Conservation (phyloP, 2,329 filamentous ascomycete genomes). For the Diaporthe sp. region DNA sequence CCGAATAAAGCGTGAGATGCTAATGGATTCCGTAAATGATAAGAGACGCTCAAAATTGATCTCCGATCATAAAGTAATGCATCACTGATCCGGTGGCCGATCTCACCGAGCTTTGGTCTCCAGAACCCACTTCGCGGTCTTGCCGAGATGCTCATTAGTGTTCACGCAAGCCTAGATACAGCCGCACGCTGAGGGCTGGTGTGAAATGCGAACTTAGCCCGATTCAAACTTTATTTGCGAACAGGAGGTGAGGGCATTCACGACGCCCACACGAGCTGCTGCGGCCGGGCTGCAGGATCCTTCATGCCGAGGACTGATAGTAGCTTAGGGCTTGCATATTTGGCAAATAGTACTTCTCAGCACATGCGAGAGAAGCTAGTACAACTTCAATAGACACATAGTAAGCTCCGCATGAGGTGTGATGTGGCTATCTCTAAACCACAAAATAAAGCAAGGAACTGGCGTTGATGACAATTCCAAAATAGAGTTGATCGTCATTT, state of each 20-base stretch:
- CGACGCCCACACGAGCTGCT: not conserved
- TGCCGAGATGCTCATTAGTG: too few species aligned
- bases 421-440: not conserved
- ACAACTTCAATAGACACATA: not conserved
- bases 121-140: too few species aligned
- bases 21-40: too few species aligned
- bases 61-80: too few species aligned
- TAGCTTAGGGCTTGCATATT: conserved; percentile 1
- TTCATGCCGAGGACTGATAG: not conserved
- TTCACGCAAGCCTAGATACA: not conserved
- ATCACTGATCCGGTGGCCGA: too few species aligned
- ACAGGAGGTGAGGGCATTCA: not conserved
- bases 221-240: not conserved
- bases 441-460: not conserved
- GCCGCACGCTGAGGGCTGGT: not conserved
- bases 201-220: not conserved
- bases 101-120: too few species aligned
- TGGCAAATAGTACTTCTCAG: not conserved
- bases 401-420: not conserved
- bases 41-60: too few species aligned
- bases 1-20: too few species aligned
- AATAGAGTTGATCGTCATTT: not conserved
- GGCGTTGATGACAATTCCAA: too few species aligned
- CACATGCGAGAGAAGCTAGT: not conserved
- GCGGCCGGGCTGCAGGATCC: not conserved